Percentiles rank a stretch among this genome's conserved stretches.
These are phyloP conservation scores for Euphorbia celastroides DNA, from an alignment of 441 rosid genomes.

Conservation along the genomic window DNA sequence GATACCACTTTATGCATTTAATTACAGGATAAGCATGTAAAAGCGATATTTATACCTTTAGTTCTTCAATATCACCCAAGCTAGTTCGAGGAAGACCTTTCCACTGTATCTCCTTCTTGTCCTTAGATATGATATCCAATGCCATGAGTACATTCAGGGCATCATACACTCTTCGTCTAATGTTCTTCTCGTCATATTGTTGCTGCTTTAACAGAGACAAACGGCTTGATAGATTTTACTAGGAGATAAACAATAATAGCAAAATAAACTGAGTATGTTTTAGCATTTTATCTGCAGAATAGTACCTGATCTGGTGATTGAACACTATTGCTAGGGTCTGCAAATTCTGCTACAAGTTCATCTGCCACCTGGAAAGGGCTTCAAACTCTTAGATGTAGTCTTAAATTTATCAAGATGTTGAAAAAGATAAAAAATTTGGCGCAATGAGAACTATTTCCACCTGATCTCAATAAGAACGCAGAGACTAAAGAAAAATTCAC, in stretches of 20 bases:
- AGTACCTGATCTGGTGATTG: conserved; percentile 89
- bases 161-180: conserved; percentile 95
- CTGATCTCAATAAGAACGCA: background rate
- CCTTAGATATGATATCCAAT: conserved; percentile 98
- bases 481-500: background rate
- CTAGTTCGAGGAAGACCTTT: conserved; percentile 98
- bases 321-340: conserved; percentile 68
- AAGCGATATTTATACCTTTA: conserved; percentile 60
- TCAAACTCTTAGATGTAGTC: conserved; percentile 29
- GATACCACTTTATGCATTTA: conserved; percentile 12
- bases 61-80: conserved; percentile 83
- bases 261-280: conserved; percentile 3
- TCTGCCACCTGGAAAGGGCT: conserved; percentile 84
- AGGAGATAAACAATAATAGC: conserved; percentile 3
- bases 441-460: background rate
- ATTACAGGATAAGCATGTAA: conserved; percentile 14
- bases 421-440: background rate
- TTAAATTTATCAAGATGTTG: conserved; percentile 7
- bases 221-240: conserved; percentile 13
- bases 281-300: conserved; percentile 13
- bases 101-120: conserved; percentile 98
- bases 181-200: conserved; percentile 98
- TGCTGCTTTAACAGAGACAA: conserved; percentile 42
- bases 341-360: conserved; percentile 97
- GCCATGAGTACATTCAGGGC: conserved; percentile 99